Evolutionary conservation across 75 land plant genomes (phyloP).

Genomic region (Picea sitchensis): DNA sequence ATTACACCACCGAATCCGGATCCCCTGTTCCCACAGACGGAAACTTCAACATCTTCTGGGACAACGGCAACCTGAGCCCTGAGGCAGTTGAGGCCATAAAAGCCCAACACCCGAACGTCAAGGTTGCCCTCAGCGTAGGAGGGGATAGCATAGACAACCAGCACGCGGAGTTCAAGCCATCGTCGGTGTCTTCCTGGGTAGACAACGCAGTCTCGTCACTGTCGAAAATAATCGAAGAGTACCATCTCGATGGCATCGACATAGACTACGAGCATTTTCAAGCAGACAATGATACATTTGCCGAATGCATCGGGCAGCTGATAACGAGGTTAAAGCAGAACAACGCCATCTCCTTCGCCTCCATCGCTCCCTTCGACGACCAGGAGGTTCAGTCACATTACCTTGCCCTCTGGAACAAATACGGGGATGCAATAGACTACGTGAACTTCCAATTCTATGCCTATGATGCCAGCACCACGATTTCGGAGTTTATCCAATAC

Average conservation of each 20-base stretch:
- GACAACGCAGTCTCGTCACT: conserved; percentile 27
- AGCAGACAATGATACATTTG: conserved; percentile 1
- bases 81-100: conserved; percentile 22
- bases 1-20: neutral
- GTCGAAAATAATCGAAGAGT: neutral
- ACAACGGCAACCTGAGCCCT: conserved; percentile 35
- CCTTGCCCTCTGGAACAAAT: conserved; percentile 1
- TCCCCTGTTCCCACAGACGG: conserved; percentile 8
- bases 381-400: neutral
- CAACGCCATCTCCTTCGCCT: conserved; percentile 14
- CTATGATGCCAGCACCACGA: conserved; percentile 13
- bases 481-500: conserved; percentile 17
- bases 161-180: conserved; percentile 20
- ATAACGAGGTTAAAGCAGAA: conserved; percentile 12
- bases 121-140: conserved; percentile 38
- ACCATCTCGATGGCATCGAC: conserved; percentile 22
- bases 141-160: conserved; percentile 15
- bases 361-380: conserved; percentile 18
- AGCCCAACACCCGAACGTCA: conserved; percentile 24
- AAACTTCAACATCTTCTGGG: conserved; percentile 50
- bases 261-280: conserved; percentile 22
- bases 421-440: conserved; percentile 20
- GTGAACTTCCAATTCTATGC: conserved; percentile 42
- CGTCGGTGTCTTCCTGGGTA: conserved; percentile 29
- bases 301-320: conserved; percentile 14